Evolutionary conservation across 768 basidiomycete genomes (phyloP), one percentile per base, ranked within the genome.

Genomic region (Asterophora lycoperdoides): DNA sequence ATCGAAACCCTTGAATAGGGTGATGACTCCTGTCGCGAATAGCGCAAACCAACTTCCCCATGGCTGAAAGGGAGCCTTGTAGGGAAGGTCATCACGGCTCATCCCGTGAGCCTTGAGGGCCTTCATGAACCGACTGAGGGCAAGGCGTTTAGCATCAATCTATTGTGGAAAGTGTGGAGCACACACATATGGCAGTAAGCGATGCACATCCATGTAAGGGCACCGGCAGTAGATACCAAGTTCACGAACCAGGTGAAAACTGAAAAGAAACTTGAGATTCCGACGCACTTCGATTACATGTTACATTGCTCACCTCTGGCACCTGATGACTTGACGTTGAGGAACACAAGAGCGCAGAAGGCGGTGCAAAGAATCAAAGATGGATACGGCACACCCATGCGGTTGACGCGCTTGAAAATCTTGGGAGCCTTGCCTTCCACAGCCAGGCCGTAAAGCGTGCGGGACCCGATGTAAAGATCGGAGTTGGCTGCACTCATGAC

Each of bases 401-500:
- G 57, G 46, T 75, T 75, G 26, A 74, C 74, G 41, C 62, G 68
- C 38, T 62, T 63, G 58, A 79, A 76, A 37, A 76, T 64, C 6
- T 60, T 62, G 23, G 74, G 74, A 5, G 75, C 76, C 54, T 78
- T 77, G 10, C 76, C 73, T 62, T 78, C 77, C 18, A 73, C 49
- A 6, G 76, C 75, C 10, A 78, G 60, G 14, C 72, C 77, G 52
- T 78, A 73, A 10, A 78, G 55, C 0, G 77, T 77, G 18, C 77
- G 65, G 10, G 73, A 75, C 23, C 72, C 74, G 43, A 74, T 76
- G 53, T 76, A 83, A 40, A 84, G 64, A 63, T 86, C 85, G 13
- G 78, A 79, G 61, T 84, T 84, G 15, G 82, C 76, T 2, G 76
- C 75, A 55, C 78, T 78, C 62, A 80, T 69, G n/a, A 83, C 79